Percentiles rank a stretch among this genome's conserved stretches.
Conservation (phyloP, 73 alveolate species). For the Effrenium voratum region DNA sequence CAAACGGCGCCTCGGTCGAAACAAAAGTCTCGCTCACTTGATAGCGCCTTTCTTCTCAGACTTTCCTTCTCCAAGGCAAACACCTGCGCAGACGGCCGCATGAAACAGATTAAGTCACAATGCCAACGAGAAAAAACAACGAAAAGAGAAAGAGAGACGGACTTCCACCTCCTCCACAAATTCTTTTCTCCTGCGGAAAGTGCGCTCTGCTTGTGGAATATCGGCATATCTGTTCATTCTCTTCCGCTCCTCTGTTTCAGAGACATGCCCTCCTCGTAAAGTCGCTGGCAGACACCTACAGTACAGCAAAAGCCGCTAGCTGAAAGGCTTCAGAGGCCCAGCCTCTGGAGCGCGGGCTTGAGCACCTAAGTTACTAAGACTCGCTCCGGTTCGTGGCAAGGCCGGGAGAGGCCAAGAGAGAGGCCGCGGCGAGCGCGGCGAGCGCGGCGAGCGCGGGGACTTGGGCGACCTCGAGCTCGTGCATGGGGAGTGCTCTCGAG, state of each 20-base stretch:
- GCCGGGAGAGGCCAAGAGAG: too few relatives aligned
- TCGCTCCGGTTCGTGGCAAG: too few relatives aligned
- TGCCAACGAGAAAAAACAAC: background rate
- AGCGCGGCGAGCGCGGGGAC: too few relatives aligned
- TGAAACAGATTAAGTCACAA: background rate
- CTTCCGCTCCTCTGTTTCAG: background rate
- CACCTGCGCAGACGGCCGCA: background rate
- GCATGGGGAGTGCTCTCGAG: too few relatives aligned
- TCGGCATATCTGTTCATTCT: background rate
- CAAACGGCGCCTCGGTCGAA: background rate
- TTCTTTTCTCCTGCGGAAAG: background rate
- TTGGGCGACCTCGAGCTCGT: too few relatives aligned
- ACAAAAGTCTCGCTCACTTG: background rate
- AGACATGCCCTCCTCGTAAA: slow-evolving; percentile 28
- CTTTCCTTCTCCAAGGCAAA: slow-evolving; percentile 35
- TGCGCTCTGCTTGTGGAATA: background rate
- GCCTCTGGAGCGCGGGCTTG: slow-evolving; percentile 22
- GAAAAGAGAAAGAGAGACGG: too few relatives aligned
- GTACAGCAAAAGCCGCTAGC: background rate
- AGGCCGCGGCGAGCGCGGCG: too few relatives aligned
- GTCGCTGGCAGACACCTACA: slow-evolving; percentile 45
- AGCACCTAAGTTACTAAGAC: too few relatives aligned
- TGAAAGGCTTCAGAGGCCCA: background rate
- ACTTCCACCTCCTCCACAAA: slow-evolving; percentile 29
- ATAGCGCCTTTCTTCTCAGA: slow-evolving; percentile 8